Conservation (phyloP, 1,139 yeast species). For the Tardiomyces depauwii region DNA sequence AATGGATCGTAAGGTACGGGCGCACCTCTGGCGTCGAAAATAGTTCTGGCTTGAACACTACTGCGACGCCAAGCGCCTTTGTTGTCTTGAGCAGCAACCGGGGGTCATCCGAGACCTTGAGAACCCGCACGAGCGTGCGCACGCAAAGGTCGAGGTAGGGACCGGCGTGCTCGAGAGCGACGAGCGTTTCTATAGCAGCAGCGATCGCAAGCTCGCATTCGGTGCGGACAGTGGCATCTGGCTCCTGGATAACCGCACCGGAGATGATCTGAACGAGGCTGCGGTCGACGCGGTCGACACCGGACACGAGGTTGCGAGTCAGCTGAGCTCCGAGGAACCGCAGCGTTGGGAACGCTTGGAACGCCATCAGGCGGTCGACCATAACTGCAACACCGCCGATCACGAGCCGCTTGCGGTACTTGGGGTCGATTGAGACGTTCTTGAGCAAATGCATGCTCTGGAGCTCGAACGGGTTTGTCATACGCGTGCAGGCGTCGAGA, state of each 20-base stretch:
- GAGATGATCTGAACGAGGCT: neutral
- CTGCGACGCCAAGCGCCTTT: neutral
- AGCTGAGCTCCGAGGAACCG: slow-evolving; percentile 10
- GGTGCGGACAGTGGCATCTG: neutral
- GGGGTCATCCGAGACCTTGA: neutral
- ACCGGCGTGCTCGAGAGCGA: neutral
- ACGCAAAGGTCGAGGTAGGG: neutral
- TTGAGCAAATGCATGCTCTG: slow-evolving; percentile 18
- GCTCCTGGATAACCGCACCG: neutral
- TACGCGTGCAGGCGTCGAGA: slow-evolving; percentile 3
- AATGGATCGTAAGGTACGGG: neutral
- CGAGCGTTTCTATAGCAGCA: neutral
- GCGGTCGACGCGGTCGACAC: neutral
- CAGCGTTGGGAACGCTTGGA: slow-evolving; percentile 10
- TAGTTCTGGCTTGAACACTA: neutral
- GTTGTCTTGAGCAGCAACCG: neutral
- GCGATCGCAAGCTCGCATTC: neutral
- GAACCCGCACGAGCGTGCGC: neutral
- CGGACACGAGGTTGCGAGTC: slow-evolving; percentile 7
- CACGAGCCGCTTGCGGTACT: slow-evolving; percentile 4
- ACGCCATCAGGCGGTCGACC: slow-evolving; percentile 10
- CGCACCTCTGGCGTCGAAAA: neutral
- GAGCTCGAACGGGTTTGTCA: slow-evolving; percentile 11
- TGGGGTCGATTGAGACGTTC: slow-evolving; percentile 9
- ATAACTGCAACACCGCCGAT: slow-evolving; percentile 9